Percentiles rank a stretch among this genome's conserved stretches.
Evolutionary conservation across 208 protist species (phyloP).

Genomic region (Crithidia brevicula): DNA sequence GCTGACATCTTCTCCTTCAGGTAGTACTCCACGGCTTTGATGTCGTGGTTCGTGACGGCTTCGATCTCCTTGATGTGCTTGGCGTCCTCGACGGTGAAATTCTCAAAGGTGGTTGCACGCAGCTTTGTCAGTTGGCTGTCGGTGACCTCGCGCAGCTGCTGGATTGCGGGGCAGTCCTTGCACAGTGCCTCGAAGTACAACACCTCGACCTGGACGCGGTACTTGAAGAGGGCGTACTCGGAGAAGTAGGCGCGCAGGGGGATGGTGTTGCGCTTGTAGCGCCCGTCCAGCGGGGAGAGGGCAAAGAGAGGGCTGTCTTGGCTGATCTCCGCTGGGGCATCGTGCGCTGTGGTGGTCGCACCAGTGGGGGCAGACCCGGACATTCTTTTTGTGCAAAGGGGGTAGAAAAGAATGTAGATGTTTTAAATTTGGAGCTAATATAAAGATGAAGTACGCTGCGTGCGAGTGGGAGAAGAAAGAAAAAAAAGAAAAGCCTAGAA

Average conservation of each 20-base stretch:
- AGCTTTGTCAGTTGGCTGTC: conserved; percentile 63
- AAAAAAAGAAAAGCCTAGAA: neutral
- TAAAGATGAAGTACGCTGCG: too few relatives aligned
- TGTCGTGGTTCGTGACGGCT: conserved; percentile 95
- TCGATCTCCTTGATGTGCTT: conserved; percentile 93
- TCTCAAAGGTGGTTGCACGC: conserved; percentile 50
- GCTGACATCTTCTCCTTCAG: conserved; percentile 91
- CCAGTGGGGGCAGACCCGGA: neutral
- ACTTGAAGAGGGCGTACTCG: conserved; percentile 93
- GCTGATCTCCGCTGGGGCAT: conserved; percentile 35
- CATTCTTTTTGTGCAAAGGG: too few relatives aligned
- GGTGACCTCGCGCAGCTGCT: conserved; percentile 55
- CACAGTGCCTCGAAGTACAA: conserved; percentile 89
- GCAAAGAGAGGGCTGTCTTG: conserved; percentile 75
- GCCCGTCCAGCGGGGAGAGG: conserved; percentile 94
- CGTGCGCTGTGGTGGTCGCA: conserved; percentile 27
- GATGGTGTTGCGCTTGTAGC: conserved; percentile 82
- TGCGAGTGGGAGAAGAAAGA: neutral
- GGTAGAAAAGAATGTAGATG: too few relatives aligned
- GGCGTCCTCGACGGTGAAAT: conserved; percentile 86
- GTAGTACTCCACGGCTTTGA: conserved; percentile 98
- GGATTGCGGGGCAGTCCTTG: conserved; percentile 59
- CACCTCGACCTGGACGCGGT: conserved; percentile 93
- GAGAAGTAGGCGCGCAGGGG: conserved; percentile 91
- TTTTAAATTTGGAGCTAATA: too few relatives aligned